Conservation (phyloP, 495 filamentous ascomycete genomes). For the Aspergillus nidulans region DNA sequence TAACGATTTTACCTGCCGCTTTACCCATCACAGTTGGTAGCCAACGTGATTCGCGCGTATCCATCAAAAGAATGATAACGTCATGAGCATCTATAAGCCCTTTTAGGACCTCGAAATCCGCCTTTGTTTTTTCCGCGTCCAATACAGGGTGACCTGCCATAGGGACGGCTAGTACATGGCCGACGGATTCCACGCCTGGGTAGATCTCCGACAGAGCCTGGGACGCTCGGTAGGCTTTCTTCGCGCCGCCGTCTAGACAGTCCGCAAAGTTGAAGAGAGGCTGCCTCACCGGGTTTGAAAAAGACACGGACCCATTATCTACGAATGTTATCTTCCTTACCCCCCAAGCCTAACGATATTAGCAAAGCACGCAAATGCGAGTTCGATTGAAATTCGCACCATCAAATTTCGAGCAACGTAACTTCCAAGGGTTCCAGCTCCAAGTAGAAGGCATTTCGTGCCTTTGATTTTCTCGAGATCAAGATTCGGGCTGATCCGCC, state of each 20-base stretch:
- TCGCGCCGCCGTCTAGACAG: constrained; percentile 76
- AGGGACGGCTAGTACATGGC: constrained; percentile 77
- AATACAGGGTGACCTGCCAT: constrained; percentile 90
- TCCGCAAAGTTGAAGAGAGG: constrained; percentile 88
- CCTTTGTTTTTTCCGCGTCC: constrained; percentile 59
- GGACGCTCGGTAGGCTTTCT: constrained; percentile 80
- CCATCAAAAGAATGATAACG: constrained; percentile 92
- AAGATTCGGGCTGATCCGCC: constrained; percentile 85
- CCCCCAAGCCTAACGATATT: constrained; percentile 68
- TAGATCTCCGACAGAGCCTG: constrained; percentile 82
- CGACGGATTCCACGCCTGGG: constrained; percentile 77
- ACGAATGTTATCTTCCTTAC: constrained; percentile 96
- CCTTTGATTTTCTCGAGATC: constrained; percentile 85
- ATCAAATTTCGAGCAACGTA: constrained; percentile 88
- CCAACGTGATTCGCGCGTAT: constrained; percentile 92
- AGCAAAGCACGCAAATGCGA: not conserved
- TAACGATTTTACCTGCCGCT: constrained; percentile 82
- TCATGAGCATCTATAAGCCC: constrained; percentile 82
- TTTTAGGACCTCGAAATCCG: constrained; percentile 71
- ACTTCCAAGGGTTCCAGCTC: constrained; percentile 88
- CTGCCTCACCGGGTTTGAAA: constrained; percentile 96
- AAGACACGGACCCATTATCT: constrained; percentile 89
- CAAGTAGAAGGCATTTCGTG: constrained; percentile 89
- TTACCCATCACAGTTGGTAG: constrained; percentile 98
- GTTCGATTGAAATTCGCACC: constrained; percentile 28